Base-by-base conservation (phyloP, 106 monocot genomes). In the Agapanthus africanus region DNA sequence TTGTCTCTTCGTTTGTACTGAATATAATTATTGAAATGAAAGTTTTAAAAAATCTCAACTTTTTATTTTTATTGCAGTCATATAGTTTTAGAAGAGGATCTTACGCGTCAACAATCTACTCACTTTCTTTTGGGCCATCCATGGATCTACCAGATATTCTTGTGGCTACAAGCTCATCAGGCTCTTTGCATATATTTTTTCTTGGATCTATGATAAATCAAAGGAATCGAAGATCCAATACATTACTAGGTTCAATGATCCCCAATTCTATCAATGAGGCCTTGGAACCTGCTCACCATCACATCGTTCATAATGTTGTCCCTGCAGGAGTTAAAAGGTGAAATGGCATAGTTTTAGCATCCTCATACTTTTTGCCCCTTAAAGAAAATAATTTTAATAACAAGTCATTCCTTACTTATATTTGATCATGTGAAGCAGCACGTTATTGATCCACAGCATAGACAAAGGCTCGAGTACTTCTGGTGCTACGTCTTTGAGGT, bases 1-100 rank as follows among this genome's bases (percentile, higher is more conserved):
- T n/a, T 6, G 14, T 18, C 61, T 59, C 1, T 36, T 34, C 18
- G 16, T 36, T 19, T 19, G 18, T 36, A 0, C 30, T 11, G n/a
- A 2, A 57, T 57, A 57, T 57, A 26, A 57, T 57, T 26, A 1
- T 57, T 57, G 50, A 7, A 62, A n/a, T 62, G 25, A 36, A 62
- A 62, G n/a, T 62, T 57, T 31, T 30, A 31, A 57, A 28, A 30
- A n/a, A 57, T 30, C 56, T 30, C 31, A 57, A 2, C 40, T 30
- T 70, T 1, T 11, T 26, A 63, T 77, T 59, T 60, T n/a, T 61
- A 42, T 44, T 71, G 49, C 76, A 97, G 95, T 97, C 91, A 40
- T 91, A 97, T 85, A 85, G 79, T 80, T 89, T 97, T 36, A 70
- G 95, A 41, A 88, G 95, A 77, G 95, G 95, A 56, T 67, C 95